Evolutionary conservation across 768 basidiomycete genomes (phyloP).

Genomic region (Guyanaporus albipodus): DNA sequence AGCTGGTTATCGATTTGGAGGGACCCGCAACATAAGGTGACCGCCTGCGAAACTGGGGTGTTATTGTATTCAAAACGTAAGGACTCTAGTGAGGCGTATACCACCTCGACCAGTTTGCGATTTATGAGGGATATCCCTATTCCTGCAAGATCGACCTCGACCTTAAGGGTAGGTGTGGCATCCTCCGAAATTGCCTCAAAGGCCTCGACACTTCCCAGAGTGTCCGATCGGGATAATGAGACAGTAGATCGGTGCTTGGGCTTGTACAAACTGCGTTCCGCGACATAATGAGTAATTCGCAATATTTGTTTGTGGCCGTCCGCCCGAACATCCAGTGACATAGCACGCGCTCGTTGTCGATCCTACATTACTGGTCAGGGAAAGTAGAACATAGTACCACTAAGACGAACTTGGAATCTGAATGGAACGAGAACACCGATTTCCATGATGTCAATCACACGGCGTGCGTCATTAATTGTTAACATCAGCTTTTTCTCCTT

Average conservation of each 20-base stretch:
- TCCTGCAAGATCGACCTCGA: conserved; percentile 79
- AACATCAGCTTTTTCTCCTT: conserved; percentile 76
- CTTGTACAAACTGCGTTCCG: conserved; percentile 85
- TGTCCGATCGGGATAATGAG: conserved; percentile 60
- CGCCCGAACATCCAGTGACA: conserved; percentile 91
- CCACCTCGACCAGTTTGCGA: conserved; percentile 79
- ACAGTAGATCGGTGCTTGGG: conserved; percentile 51
- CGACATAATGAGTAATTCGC: conserved; percentile 81
- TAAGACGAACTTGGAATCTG: conserved; percentile 63
- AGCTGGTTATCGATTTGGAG: conserved; percentile 97
- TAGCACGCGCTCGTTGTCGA: conserved; percentile 52
- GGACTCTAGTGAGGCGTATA: conserved; percentile 77
- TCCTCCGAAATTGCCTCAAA: conserved; percentile 87
- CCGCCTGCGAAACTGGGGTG: conserved; percentile 72
- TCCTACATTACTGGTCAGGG: conserved; percentile 35
- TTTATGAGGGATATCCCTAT: conserved; percentile 92
- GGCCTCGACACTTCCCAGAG: conserved; percentile 61
- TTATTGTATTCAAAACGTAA: conserved; percentile 84
- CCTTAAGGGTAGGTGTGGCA: conserved; percentile 55
- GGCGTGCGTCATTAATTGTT: conserved; percentile 52
- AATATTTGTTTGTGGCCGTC: conserved; percentile 82
- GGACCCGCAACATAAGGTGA: conserved; percentile 77
- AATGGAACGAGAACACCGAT: conserved; percentile 91
- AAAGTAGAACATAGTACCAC: neutral
- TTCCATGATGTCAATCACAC: conserved; percentile 87